Base-by-base conservation (phyloP, 2,329 filamentous ascomycete species). In the Aspergillus bombycis region DNA sequence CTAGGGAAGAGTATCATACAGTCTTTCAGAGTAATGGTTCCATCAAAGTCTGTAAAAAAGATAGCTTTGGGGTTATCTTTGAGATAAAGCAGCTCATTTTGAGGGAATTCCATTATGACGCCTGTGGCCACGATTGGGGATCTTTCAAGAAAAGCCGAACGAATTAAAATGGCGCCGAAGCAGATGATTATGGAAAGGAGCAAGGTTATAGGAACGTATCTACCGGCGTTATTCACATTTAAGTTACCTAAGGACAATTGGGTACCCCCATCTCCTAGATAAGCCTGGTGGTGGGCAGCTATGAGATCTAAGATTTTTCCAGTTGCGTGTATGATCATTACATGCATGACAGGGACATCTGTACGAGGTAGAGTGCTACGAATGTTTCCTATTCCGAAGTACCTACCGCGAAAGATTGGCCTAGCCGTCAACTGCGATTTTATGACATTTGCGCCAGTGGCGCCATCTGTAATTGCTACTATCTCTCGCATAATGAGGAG, bases 41-140 rank as follows among this genome's bases (percentile, higher is more conserved):
- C 58, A 19, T 60, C 58, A 41, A 60, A 60, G 36, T 60, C 58
- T 12, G 58, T 60, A 23, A 60, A 60, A 21, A 60, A 60, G 50
- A 60, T 60, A 32, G 36, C 26, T 21, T 46, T 55, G 16, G 58
- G 58, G 28, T 55, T 19, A 8, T 32, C 38, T 16, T 19, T 26
- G 23, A 60, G 48, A 16, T 60, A 60, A 3, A 19, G 58, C 16
- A 60, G 32, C 3, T 32, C 48, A 11, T 41, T 10, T n/a, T 41
- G 16, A 41, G 19, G 2, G 16, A 8, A 45, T 16, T 54, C 16
- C 58, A 57, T 48, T 28, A 48, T 48, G 19, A 4, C 21, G n/a
- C 45, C 21, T 26, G 34, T 36, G 34, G 16, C 3, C 34, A 36
- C 14, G 34, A 36, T 36, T 36, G 14, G 16, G 34, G 34, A 36